phyloP scores from a whole-genome alignment of 164 flowering plant species.

The Kalanchoe fedtschenkoi region DNA sequence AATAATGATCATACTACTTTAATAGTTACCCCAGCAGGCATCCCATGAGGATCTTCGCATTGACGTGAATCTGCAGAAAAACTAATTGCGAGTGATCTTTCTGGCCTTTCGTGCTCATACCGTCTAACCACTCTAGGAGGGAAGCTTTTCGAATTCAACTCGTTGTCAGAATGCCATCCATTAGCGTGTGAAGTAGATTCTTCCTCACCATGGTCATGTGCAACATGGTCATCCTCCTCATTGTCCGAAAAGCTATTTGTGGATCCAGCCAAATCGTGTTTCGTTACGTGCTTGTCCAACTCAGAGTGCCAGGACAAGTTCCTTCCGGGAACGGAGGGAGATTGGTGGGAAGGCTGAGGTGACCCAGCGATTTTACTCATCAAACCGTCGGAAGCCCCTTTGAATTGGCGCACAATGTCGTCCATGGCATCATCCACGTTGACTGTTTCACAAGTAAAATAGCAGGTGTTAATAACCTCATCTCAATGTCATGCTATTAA shows the following conservation, averaged over 20 bases:
- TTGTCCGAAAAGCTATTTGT: constrained; percentile 56
- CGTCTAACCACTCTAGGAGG: constrained; percentile 5
- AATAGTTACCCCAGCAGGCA: constrained; percentile 85
- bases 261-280: constrained; percentile 28
- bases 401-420: constrained; percentile 90
- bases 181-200: constrained; percentile 20
- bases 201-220: constrained; percentile 18
- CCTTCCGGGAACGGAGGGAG: constrained; percentile 19
- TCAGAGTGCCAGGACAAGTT: constrained; percentile 48
- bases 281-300: constrained; percentile 20
- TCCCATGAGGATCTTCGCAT: constrained; percentile 53
- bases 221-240: constrained; percentile 54
- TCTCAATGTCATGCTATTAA: background rate
- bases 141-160: constrained; percentile 33
- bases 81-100: constrained; percentile 6
- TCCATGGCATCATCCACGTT: constrained; percentile 98
- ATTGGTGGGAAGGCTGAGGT: constrained; percentile 27
- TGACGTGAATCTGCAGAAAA: constrained; percentile 15
- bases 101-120: background rate
- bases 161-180: constrained; percentile 90
- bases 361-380: constrained; percentile 68
- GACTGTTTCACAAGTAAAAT: constrained; percentile 32
- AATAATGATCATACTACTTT: constrained; percentile 6
- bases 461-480: background rate
- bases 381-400: constrained; percentile 87